Evolutionary conservation across 2,329 filamentous ascomycete genomes (phyloP), one percentile per base, ranked within the genome.

Genomic region (Arthrobotrys conoides): DNA sequence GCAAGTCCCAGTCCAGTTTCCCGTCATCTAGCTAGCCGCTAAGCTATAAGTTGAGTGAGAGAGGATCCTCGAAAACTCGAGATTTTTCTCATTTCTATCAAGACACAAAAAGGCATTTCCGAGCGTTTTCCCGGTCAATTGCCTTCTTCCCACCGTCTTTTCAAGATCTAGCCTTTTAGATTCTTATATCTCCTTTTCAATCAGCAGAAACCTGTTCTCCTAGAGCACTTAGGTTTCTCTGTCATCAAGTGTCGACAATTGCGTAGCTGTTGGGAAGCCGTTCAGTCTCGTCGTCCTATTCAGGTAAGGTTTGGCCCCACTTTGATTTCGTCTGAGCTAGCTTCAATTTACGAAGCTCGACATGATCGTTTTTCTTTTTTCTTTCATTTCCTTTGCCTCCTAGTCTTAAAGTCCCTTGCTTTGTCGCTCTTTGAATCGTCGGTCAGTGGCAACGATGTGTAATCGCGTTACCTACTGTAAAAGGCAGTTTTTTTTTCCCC

Each of bases 281-380:
- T 46, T 16, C 49, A 38, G 53, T 48, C 27, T 44, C 46, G 49
- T 59, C 65, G 48, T 38, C 65, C 57, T 59, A 44, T 65, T 71
- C 48, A 71, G 73, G 73, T 71, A 77, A 67, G 61, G 49, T 51
- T 64, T 64, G 33, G 68, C 73, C 73, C 73, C 73, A 77, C 73
- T 57, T 36, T 53, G 41, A 64, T 63, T 46, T 68, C 49, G 49
- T 55, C 63, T 51, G 61, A 73, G 70, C 61, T 48, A 51, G 48
- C 44, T 46, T 46, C n/a, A 46, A 46, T 51, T 51, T 51, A 51
- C 59, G 24, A 51, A 48, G 16, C 22, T 41, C 33, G 41, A 46
- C 22, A 38, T 10, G 5, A 41, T 24, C 3, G 5, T 24, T 61
- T 61, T 61, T 44, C 20, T 38, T 38, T 41, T 46, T 2, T 20